A percentile compares a stretch with the other conserved stretches of the same genome.
Conservation (phyloP, 2,329 filamentous ascomycete genomes). For the Ophiobolus disseminans region DNA sequence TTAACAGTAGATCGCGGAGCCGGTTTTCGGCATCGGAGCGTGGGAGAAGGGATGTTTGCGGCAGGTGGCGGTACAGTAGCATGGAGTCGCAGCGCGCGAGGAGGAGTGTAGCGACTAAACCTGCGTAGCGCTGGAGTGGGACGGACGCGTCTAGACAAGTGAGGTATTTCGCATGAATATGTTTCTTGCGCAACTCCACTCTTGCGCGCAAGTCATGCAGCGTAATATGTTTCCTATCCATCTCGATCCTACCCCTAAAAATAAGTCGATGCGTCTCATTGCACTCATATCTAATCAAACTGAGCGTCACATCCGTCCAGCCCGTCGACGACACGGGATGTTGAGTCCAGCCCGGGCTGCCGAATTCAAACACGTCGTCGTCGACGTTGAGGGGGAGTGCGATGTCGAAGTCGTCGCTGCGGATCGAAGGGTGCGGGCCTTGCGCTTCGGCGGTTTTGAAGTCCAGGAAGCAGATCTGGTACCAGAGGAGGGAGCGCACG, state of each 20-base stretch:
- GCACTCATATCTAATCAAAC: constrained; percentile 47
- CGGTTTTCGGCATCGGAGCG: constrained; percentile 47
- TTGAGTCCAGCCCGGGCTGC: constrained; percentile 44
- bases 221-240: constrained; percentile 47
- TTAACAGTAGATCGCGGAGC: constrained; percentile 46
- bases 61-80: constrained; percentile 49
- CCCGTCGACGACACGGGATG: constrained; percentile 37
- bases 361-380: constrained; percentile 49
- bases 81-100: constrained; percentile 50
- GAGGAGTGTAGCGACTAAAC: constrained; percentile 46
- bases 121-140: constrained; percentile 48
- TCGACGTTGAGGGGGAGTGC: constrained; percentile 47
- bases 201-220: constrained; percentile 45
- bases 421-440: constrained; percentile 47
- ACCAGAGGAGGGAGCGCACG: constrained; percentile 47
- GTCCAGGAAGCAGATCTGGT: constrained; percentile 49
- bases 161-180: constrained; percentile 45
- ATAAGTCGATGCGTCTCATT: constrained; percentile 49
- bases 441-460: constrained; percentile 50
- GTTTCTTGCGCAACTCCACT: constrained; percentile 45
- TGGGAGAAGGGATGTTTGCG: constrained; percentile 41
- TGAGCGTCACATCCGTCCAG: constrained; percentile 47
- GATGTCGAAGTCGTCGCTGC: constrained; percentile 48
- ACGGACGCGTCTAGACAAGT: constrained; percentile 42
- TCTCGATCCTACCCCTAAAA: constrained; percentile 47